Evolutionary conservation across 2,329 filamentous ascomycete genomes (phyloP), one percentile per base, ranked within the genome.

Genomic region (Fonsecaea nubica): DNA sequence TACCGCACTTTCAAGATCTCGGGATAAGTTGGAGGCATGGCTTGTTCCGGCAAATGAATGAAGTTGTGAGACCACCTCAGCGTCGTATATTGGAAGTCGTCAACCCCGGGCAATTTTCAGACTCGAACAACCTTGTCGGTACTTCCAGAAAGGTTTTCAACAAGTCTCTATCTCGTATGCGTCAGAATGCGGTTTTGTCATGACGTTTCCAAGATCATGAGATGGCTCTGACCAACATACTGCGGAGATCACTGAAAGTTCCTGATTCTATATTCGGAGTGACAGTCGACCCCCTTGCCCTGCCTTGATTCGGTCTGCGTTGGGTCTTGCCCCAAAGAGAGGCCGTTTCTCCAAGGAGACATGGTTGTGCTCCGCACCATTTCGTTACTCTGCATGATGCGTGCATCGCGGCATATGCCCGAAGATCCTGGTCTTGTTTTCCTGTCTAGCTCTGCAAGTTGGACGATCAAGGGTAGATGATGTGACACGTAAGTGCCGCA

Each of bases 1-100:
- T 58, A 63, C 7, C 61, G 61, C 25, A 61, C 58, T 40, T 38
- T 61, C 1, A 61, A 21, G 9, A 42, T 13, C 32, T 38, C 48
- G 32, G 58, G 58, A 6, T 54, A 61, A 4, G 45, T 54, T 2
- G 21, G 48, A 53, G 58, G 48, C 58, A 61, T 61, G 40, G 10
- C 40, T 52, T 6, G 21, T 38, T 33, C 7, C 42, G 18, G 8
- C 10, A 30, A 21, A 1, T 18, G 21, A 50, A 25, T 25, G 21
- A 10, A 30, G 45, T 13, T 45, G 40, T 3, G 40, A 45, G 15
- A n/a, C n/a, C n/a, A 15, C 36, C 5, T 50, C 13, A 21, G n/a
- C 18, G 4, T 50, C 30, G 45, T 50, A 50, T 4, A 25, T 4
- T 12, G 10, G 21, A 25, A 12, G 45, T 32, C 2, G 30, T 32